These are phyloP conservation scores for Xylaria digitata DNA, from an alignment of 2,329 filamentous ascomycete species.

Conservation along the genomic window DNA sequence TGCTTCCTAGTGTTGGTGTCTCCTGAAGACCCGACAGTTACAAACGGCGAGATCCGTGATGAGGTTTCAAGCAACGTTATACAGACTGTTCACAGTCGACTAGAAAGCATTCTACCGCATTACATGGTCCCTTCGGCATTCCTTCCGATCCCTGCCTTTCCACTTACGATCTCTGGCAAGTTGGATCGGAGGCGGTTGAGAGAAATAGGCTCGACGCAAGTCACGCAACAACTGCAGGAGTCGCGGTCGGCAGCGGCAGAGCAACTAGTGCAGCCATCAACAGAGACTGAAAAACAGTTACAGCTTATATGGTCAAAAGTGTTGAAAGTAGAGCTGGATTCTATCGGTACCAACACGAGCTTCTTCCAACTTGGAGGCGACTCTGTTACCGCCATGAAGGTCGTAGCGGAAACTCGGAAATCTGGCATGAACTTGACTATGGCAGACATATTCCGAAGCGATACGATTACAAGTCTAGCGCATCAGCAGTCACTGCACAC, in stretches of 20 bases:
- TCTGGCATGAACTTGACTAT: constrained; percentile 19
- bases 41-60: neutral
- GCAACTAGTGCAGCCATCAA: constrained; percentile 15
- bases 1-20: constrained; percentile 16
- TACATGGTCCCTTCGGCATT: constrained; percentile 38
- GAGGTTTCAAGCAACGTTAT: constrained; percentile 27
- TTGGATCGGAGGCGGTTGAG: constrained; percentile 35
- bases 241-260: neutral
- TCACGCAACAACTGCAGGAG: constrained; percentile 6
- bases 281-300: constrained; percentile 25
- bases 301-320: constrained; percentile 30
- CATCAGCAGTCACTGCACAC: neutral
- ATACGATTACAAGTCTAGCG: constrained; percentile 19
- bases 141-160: constrained; percentile 28
- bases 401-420: constrained; percentile 20
- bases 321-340: constrained; percentile 18
- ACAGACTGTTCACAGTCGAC: constrained; percentile 42
- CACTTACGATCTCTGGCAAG: constrained; percentile 36
- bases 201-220: constrained; percentile 26
- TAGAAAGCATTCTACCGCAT: constrained; percentile 37
- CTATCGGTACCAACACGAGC: constrained; percentile 9
- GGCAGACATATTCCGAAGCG: constrained; percentile 18
- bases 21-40: neutral
- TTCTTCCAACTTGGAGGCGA: constrained; percentile 33
- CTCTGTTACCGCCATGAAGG: constrained; percentile 35